Evolutionary conservation across 306 rosid species (phyloP), one percentile per base, ranked within the genome.

Genomic region (Gleditsia sinensis): DNA sequence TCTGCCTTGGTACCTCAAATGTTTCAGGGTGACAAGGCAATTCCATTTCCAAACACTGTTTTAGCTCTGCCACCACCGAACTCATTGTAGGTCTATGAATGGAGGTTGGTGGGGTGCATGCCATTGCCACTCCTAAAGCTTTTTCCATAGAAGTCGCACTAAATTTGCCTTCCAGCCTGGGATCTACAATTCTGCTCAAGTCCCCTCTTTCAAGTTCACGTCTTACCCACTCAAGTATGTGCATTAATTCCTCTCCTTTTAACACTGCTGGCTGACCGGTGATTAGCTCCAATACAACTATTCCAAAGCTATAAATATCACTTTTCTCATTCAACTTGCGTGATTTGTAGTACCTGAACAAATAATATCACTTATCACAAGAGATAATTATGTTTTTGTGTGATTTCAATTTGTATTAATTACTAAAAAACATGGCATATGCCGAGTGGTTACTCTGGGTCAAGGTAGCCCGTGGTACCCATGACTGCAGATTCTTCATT

Each of bases 391-490:
- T n/a, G n/a, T n/a, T n/a, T n/a, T n/a, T n/a, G n/a, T n/a, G n/a
- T n/a, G n/a, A n/a, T n/a, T n/a, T n/a, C n/a, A n/a, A n/a, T n/a
- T 34, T 4, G 12, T 6, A 20, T 19, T 61, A 34, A 28, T 14
- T 40, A 40, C 46, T 40, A 10, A 49, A n/a, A 16, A 6, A 17
- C 2, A n/a, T n/a, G n/a, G n/a, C n/a, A n/a, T n/a, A n/a, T n/a
- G n/a, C n/a, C n/a, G 45, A 40, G 40, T 57, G 75, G 86, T 65
- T 80, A 90, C 96, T 86, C 89, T 9, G 90, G 96, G 60, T 90
- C 93, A 72, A 90, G 86, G 85, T 88, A 90, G 30, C 96, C 96
- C 69, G 82, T 83, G 12, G 96, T 90, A 21, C 96, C 96, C 88
- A 85, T 78, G 51, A 82, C 70, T 17, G 48, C 19, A 25, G 76